Conservation (phyloP, 306 rosid species). For the Urtica urens region DNA sequence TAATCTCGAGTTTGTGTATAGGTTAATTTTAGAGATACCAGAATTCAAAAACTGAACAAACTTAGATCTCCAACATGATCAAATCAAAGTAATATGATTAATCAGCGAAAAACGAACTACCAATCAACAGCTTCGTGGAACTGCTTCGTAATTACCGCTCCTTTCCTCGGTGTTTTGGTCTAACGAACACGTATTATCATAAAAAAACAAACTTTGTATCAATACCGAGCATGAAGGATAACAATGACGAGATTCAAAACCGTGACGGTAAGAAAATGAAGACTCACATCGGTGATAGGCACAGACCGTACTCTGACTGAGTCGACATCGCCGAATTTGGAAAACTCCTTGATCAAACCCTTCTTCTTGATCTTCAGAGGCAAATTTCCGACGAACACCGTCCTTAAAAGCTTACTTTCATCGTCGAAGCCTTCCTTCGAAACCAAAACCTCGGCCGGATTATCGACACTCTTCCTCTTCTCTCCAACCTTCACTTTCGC, state of each 20-base stretch:
- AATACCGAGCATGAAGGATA: neutral
- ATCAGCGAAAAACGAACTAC: conserved; percentile 23
- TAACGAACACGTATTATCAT: conserved; percentile 29
- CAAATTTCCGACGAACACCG: conserved; percentile 88
- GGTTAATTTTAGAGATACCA: too few species aligned
- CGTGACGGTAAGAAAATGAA: too few species aligned
- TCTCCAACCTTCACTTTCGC: conserved; percentile 32
- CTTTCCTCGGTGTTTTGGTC: conserved; percentile 85
- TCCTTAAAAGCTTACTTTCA: conserved; percentile 74
- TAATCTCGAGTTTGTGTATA: too few species aligned
- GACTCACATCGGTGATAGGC: conserved; percentile 70
- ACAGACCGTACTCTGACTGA: conserved; percentile 95
- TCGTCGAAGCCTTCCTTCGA: conserved; percentile 79
- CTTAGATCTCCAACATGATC: neutral
- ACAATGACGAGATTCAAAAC: neutral
- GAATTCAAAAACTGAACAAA: neutral
- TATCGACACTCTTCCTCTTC: conserved; percentile 68
- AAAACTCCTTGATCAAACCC: conserved; percentile 56
- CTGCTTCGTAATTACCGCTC: conserved; percentile 63
- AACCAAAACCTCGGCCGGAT: conserved; percentile 61
- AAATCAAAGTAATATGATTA: neutral
- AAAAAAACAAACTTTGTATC: too few species aligned
- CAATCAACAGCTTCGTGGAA: conserved; percentile 62
- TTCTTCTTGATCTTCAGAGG: conserved; percentile 72
- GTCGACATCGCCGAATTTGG: conserved; percentile 78